These are phyloP conservation scores for Carex littledalei DNA, from an alignment of 176 grass and related monocot species.

Conservation along the genomic window DNA sequence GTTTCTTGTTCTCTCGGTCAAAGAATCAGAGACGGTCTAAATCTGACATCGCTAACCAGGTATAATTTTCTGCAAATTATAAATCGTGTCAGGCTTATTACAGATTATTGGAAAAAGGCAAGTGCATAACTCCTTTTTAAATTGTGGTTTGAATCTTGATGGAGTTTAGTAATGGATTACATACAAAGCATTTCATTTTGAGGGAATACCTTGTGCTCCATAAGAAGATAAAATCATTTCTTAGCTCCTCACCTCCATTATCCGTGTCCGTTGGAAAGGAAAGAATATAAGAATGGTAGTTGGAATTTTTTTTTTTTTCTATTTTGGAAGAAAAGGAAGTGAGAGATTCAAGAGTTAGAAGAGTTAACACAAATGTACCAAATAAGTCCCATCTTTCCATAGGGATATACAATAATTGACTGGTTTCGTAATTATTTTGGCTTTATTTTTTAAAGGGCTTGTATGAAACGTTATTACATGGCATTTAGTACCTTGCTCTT, in stretches of 20 bases:
- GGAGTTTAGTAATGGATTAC: not conserved
- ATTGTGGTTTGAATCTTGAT: not conserved
- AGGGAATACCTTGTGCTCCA: not conserved
- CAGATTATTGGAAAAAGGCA: not conserved
- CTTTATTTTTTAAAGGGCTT: not conserved
- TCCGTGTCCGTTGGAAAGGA: not conserved
- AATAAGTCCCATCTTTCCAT: not conserved
- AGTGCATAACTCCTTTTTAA: not conserved
- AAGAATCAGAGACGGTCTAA: slow-evolving; percentile 53
- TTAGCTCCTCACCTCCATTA: not conserved
- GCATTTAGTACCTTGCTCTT: not conserved
- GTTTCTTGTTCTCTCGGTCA: slow-evolving; percentile 59
- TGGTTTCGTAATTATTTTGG: not conserved
- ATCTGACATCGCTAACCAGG: slow-evolving; percentile 46
- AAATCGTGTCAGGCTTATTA: not conserved
- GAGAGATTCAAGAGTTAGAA: not conserved
- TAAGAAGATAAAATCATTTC: not conserved
- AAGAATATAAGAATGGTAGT: not conserved
- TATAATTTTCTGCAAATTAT: slow-evolving; percentile 14
- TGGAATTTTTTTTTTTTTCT: not conserved
- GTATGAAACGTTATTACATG: not conserved
- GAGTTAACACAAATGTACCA: not conserved
- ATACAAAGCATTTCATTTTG: not conserved
- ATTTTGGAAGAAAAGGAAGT: not conserved
- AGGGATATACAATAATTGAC: not conserved